Percentiles rank a stretch among this genome's conserved stretches.
These are phyloP conservation scores for Tricholoma sp. DNA, from an alignment of 768 basidiomycete genomes.

Conservation along the genomic window DNA sequence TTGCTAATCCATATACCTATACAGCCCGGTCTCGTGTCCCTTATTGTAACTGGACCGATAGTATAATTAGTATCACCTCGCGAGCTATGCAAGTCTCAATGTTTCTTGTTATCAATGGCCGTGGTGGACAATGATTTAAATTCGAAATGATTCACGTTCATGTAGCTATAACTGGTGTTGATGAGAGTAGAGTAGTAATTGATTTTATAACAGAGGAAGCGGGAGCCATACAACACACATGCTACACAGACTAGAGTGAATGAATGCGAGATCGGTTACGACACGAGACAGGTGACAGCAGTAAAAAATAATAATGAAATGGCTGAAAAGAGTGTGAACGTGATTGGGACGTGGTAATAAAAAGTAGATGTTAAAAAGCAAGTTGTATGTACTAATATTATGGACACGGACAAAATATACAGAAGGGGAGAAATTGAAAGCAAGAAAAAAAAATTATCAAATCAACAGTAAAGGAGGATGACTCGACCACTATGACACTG, in stretches of 20 bases:
- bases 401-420: background rate
- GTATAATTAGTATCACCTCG: too few species aligned
- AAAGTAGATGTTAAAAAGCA: background rate
- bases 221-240: conserved; percentile 22
- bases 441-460: conserved; percentile 13
- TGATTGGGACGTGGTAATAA: background rate
- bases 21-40: too few species aligned
- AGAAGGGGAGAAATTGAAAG: conserved; percentile 9
- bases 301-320: conserved; percentile 3
- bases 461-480: conserved; percentile 2
- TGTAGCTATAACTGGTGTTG: too few species aligned
- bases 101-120: too few species aligned
- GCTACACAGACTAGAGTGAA: conserved; percentile 25
- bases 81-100: too few species aligned
- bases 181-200: conserved; percentile 42
- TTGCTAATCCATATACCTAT: too few species aligned
- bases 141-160: too few species aligned
- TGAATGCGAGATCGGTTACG: conserved; percentile 20
- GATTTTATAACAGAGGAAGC: conserved; percentile 29
- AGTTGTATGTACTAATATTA: background rate
- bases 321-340: conserved; percentile 7
- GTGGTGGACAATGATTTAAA: too few species aligned
- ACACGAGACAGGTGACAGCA: conserved; percentile 11
- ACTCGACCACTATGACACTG: background rate
- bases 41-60: too few species aligned